Percentiles rank a stretch among this genome's conserved stretches.
These are phyloP conservation scores for Aaosphaeria pasadenensis DNA, from an alignment of 2,329 filamentous ascomycete species.

Conservation along the genomic window DNA sequence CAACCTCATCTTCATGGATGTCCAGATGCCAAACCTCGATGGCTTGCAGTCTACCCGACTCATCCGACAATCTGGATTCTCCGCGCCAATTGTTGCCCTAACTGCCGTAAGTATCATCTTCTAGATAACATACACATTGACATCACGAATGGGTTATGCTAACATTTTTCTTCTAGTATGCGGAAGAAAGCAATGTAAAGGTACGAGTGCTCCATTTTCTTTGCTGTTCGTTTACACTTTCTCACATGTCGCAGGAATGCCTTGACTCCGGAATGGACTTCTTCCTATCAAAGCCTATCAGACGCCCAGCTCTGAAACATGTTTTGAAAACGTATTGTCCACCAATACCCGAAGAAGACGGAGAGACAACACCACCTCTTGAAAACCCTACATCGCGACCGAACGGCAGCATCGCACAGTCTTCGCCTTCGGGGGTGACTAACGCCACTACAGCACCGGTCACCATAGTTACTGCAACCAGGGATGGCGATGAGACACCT, in stretches of 20 bases:
- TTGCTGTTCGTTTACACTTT: background rate
- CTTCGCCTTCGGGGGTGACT: background rate
- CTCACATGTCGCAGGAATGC: slow-evolving; percentile 36
- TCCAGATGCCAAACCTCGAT: slow-evolving; percentile 91
- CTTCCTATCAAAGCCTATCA: slow-evolving; percentile 74
- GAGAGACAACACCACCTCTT: slow-evolving; percentile 18
- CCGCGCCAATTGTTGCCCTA: slow-evolving; percentile 82
- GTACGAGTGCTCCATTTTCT: slow-evolving; percentile 35
- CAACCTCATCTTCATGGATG: slow-evolving; percentile 93
- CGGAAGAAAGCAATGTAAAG: slow-evolving; percentile 78
- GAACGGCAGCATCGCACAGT: slow-evolving; percentile 7
- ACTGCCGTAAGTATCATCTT: slow-evolving; percentile 54
- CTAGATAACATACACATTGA: no score
- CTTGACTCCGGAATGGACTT: slow-evolving; percentile 91
- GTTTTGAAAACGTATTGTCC: slow-evolving; percentile 78
- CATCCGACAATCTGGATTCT: slow-evolving; percentile 83
- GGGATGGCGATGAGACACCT: slow-evolving; percentile 7
- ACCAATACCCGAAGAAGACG: slow-evolving; percentile 70
- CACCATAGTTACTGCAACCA: slow-evolving; percentile 3
- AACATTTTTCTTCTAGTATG: slow-evolving; percentile 49
- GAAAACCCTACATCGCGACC: slow-evolving; percentile 3
- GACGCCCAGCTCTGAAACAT: slow-evolving; percentile 79
- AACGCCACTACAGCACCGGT: slow-evolving; percentile 5
- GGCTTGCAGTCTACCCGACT: slow-evolving; percentile 81
- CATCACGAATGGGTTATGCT: background rate